A percentile compares a stretch with the other conserved stretches of the same genome.
phyloP scores from a whole-genome alignment of 2,329 filamentous ascomycete genomes.

The Colletotrichum ledebouriae region DNA sequence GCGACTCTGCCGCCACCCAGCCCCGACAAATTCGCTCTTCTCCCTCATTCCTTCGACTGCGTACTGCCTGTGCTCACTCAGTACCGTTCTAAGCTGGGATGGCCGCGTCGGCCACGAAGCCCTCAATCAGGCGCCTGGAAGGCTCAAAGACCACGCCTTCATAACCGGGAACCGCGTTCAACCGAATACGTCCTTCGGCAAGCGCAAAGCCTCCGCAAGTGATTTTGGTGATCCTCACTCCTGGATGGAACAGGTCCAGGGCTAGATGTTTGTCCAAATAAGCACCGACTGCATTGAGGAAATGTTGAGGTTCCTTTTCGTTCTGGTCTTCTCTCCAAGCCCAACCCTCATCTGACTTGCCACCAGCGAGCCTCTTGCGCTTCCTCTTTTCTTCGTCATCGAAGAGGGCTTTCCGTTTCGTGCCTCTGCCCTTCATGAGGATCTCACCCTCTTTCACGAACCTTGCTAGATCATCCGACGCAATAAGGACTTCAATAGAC shows the following conservation, averaged over 20 bases:
- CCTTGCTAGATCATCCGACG: conserved; percentile 60
- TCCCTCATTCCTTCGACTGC: no score
- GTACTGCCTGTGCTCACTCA: no score
- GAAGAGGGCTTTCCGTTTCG: conserved; percentile 46
- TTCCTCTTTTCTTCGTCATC: conserved; percentile 53
- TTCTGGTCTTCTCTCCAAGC: conserved; percentile 56
- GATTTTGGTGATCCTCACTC: conserved; percentile 65
- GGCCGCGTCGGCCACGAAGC: conserved; percentile 23
- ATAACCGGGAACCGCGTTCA: conserved; percentile 50
- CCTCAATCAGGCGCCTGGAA: conserved; percentile 28
- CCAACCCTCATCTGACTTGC: conserved; percentile 66
- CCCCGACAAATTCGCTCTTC: no score
- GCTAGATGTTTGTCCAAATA: conserved; percentile 68
- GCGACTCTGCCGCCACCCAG: no score
- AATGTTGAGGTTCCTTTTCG: conserved; percentile 53
- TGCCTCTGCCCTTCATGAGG: conserved; percentile 32
- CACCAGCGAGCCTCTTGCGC: conserved; percentile 61
- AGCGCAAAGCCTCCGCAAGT: conserved; percentile 69
- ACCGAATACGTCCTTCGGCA: conserved; percentile 65
- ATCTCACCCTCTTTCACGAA: conserved; percentile 60
- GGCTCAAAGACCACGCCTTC: conserved; percentile 26
- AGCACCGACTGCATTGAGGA: conserved; percentile 62
- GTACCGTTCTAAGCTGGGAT: background rate
- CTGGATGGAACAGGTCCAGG: conserved; percentile 67
- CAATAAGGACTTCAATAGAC: conserved; percentile 66